Evolutionary conservation across 768 basidiomycete species (phyloP), one percentile per base, ranked within the genome.

Genomic region (Amanita polypyramis): DNA sequence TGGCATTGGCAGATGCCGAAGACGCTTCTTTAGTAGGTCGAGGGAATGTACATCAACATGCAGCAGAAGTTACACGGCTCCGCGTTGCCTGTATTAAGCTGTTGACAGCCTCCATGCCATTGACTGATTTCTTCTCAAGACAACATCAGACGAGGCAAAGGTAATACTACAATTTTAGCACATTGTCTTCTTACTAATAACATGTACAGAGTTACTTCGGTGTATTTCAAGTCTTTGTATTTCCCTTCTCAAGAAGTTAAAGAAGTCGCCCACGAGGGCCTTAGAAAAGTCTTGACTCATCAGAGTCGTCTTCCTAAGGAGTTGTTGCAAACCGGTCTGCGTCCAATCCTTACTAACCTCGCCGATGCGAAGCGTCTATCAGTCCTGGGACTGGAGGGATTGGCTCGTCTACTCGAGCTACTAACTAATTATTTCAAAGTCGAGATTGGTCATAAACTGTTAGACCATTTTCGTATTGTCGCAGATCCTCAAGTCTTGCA

Each of bases 381-480:
- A 5, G 87, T 96, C 20, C 78, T 88, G 4, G 94, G 94, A 8
- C 62, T 95, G 48, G 93, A 99, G 62, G 96, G 96, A 2, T 71
- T 99, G 19, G 95, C 94, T 10, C 82, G 95, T 10, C 75, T 99
- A 42, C 71, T 99, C 42, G 92, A 96, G 62, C 76, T 99, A 5
- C 68, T 99, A 47, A 96, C 93, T 33, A 97, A 97, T 62, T 98
- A 99, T 67, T 99, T 99, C 80, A 98, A 97, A 63, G 95, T 99
- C 14, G 96, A 99, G 68, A 98, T 99, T 51, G 96, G 96, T 0
- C 80, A 89, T 63, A 99, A 99, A 65, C 79, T 99, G 5, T 72
- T 99, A 17, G 96, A 98, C 57, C 96, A 99, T 62, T 97, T 95
- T 67, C 82, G 85, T 36, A 80, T 85, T 32, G 84, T 99, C 17